Percentiles rank a stretch among this genome's conserved stretches.
These are phyloP conservation scores for Sphaerosporella brunnea DNA, from an alignment of 495 filamentous ascomycete genomes.

Conservation along the genomic window DNA sequence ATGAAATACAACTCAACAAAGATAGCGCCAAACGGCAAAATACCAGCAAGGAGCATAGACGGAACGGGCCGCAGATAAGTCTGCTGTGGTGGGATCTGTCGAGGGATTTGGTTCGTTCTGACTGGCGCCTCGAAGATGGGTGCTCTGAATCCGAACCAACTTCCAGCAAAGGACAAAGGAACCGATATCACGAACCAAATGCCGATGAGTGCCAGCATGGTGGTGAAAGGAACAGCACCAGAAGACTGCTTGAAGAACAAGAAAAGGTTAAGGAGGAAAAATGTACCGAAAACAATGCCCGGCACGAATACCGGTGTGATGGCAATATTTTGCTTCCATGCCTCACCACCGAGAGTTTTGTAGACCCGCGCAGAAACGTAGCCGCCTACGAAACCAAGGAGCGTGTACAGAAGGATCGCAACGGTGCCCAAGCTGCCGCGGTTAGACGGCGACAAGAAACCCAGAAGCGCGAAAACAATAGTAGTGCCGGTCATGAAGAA, in stretches of 20 bases:
- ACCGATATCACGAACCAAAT: slow-evolving; percentile 97
- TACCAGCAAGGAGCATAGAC: slow-evolving; percentile 72
- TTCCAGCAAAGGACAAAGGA: slow-evolving; percentile 73
- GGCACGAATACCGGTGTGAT: slow-evolving; percentile 76
- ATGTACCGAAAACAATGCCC: slow-evolving; percentile 65
- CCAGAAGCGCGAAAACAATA: slow-evolving; percentile 80
- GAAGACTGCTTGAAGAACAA: slow-evolving; percentile 80
- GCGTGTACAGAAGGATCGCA: slow-evolving; percentile 76
- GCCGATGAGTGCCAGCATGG: slow-evolving; percentile 78
- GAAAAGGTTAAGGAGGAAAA: slow-evolving; percentile 92
- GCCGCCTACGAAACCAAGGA: slow-evolving; percentile 84
- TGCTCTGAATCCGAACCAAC: slow-evolving; percentile 77
- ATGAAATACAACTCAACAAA: slow-evolving; percentile 98
- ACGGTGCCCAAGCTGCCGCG: slow-evolving; percentile 83
- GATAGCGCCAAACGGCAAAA: slow-evolving; percentile 87
- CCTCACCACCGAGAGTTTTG: slow-evolving; percentile 77
- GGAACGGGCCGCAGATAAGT: slow-evolving; percentile 71
- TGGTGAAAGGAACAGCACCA: slow-evolving; percentile 87
- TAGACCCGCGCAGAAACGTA: slow-evolving; percentile 80
- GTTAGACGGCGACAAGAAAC: slow-evolving; percentile 86
- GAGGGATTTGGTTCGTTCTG: slow-evolving; percentile 92
- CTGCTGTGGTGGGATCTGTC: slow-evolving; percentile 71
- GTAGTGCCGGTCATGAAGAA: slow-evolving; percentile 96
- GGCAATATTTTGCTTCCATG: slow-evolving; percentile 84
- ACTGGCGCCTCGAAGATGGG: slow-evolving; percentile 55